Evolutionary conservation across 2,329 filamentous ascomycete genomes (phyloP).

Genomic region (Clarireedia paspali): DNA sequence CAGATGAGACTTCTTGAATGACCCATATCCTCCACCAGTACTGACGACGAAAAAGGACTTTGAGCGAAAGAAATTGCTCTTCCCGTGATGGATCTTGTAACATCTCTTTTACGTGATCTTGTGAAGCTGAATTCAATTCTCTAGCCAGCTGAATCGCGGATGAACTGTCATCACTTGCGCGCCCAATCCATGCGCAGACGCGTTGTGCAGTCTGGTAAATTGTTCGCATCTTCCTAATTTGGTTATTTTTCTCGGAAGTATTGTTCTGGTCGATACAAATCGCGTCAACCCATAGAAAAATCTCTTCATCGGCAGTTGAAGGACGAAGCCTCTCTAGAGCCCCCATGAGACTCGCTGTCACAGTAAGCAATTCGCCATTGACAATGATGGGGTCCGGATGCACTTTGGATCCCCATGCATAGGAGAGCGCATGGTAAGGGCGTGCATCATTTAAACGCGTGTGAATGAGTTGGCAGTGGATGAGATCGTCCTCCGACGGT

Average conservation of each 20-base stretch:
- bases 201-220: constrained; percentile 20
- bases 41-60: constrained; percentile 31
- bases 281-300: constrained; percentile 23
- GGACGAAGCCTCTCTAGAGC: constrained; percentile 19
- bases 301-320: constrained; percentile 3
- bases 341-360: constrained; percentile 17
- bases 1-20: constrained; percentile 36
- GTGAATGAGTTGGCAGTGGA: constrained; percentile 16
- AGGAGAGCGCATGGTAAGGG: constrained; percentile 22
- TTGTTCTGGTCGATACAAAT: constrained; percentile 23
- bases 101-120: constrained; percentile 10
- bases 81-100: constrained; percentile 10
- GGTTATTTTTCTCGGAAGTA: constrained; percentile 17
- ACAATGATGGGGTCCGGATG: constrained; percentile 11
- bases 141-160: constrained; percentile 15
- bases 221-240: constrained; percentile 19
- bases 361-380: constrained; percentile 8
- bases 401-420: constrained; percentile 17
- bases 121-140: constrained; percentile 12
- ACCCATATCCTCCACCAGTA: constrained; percentile 38
- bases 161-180: constrained; percentile 9
- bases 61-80: constrained; percentile 26
- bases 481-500: not conserved
- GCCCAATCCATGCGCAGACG: constrained; percentile 21
- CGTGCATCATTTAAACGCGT: constrained; percentile 16